Percentiles rank a stretch among this genome's conserved stretches.
These are phyloP conservation scores for Lachancea waltii DNA, from an alignment of 805 yeast genomes.

Conservation along the genomic window DNA sequence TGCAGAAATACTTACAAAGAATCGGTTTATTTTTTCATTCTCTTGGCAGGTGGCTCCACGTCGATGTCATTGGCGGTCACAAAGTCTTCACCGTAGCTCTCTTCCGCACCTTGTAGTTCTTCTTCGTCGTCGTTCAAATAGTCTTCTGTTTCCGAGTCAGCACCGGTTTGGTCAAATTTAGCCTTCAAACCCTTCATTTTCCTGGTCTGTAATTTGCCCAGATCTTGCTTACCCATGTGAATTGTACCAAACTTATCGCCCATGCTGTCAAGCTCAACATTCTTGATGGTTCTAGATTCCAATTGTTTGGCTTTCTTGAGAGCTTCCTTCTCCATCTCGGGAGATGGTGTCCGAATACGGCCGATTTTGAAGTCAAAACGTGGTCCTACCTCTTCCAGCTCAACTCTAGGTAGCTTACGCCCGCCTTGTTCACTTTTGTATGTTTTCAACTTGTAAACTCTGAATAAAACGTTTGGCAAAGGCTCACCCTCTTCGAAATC, in stretches of 20 bases:
- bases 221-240: slow-evolving; percentile 93
- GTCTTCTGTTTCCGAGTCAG: slow-evolving; percentile 46
- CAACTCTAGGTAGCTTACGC: slow-evolving; percentile 80
- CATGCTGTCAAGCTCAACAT: slow-evolving; percentile 76
- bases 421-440: slow-evolving; percentile 65
- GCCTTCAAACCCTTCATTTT: slow-evolving; percentile 97
- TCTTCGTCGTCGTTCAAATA: slow-evolving; percentile 39
- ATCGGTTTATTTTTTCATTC: slow-evolving; percentile 20
- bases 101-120: slow-evolving; percentile 27
- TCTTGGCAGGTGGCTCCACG: slow-evolving; percentile 28
- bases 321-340: slow-evolving; percentile 91
- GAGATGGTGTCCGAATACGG: slow-evolving; percentile 70
- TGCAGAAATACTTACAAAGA: background rate
- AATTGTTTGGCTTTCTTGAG: slow-evolving; percentile 71
- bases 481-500: slow-evolving; percentile 63
- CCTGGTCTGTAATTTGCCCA: slow-evolving; percentile 85
- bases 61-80: slow-evolving; percentile 32
- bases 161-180: slow-evolving; percentile 64
- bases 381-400: slow-evolving; percentile 92
- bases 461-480: slow-evolving; percentile 77
- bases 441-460: slow-evolving; percentile 84
- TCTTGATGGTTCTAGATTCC: slow-evolving; percentile 79
- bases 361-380: slow-evolving; percentile 90
- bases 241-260: slow-evolving; percentile 97
- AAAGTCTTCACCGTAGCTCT: slow-evolving; percentile 30